A percentile compares a stretch with the other conserved stretches of the same genome.
These are phyloP conservation scores for Streptanthus diversifolius DNA, from an alignment of 345 rosid species.

Conservation along the genomic window DNA sequence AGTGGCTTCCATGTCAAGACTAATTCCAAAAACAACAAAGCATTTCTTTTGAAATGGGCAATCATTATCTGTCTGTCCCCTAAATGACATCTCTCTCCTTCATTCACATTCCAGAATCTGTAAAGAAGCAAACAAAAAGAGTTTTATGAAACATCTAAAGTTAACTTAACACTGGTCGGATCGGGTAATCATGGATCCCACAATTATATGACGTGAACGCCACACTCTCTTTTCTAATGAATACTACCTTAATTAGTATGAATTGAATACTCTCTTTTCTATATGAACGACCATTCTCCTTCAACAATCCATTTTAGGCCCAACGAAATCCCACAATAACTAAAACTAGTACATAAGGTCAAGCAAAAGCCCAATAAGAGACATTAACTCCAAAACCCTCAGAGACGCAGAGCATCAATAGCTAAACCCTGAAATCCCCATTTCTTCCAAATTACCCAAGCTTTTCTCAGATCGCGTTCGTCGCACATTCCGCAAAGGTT, in stretches of 20 bases:
- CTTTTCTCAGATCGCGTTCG: conserved; percentile 6
- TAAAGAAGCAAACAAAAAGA: background rate
- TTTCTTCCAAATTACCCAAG: conserved; percentile 5
- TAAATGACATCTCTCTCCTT: background rate
- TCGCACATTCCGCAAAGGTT: conserved; percentile 29
- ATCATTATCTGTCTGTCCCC: background rate
- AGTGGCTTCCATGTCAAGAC: conserved; percentile 39
- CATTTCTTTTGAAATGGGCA: conserved; percentile 13
- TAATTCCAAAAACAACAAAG: conserved; percentile 11
- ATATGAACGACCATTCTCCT: background rate
- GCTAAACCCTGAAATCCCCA: conserved; percentile 22
- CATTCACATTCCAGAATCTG: background rate
- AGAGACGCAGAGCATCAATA: background rate
- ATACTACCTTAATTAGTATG: background rate
- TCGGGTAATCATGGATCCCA: conserved; percentile 31
- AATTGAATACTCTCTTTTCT: background rate
- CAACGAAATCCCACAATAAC: background rate
- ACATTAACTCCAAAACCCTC: conserved; percentile 23
- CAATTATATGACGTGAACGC: conserved; percentile 29
- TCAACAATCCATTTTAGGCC: background rate
- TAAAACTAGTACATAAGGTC: background rate
- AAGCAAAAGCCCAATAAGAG: conserved; percentile 19
- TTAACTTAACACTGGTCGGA: conserved; percentile 6
- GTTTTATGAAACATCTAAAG: background rate
- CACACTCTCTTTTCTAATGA: conserved; percentile 1